Evolutionary conservation across 1,139 yeast species (phyloP), one percentile per base, ranked within the genome.

Genomic region (Geotrichum siamense): DNA sequence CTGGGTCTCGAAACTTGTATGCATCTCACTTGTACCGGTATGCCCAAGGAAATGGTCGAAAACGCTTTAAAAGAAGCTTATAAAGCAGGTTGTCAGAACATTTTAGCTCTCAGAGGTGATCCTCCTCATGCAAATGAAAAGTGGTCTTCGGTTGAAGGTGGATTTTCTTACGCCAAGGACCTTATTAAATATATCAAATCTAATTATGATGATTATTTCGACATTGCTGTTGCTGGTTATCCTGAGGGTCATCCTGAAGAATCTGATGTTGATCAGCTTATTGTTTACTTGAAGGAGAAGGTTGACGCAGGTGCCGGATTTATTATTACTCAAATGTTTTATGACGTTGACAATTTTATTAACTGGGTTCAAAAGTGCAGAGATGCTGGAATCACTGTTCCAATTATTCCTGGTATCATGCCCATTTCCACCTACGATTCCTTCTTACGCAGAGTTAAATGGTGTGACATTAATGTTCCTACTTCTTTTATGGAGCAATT

Each of bases 211-310:
- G 80, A 81, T 59, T 80, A 78, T 60, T 84, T 86, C 60, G 82
- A 91, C 58, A 71, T 87, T 51, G 95, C 95, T 41, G 96, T 87
- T 3, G 96, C 95, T 2, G 95, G 91, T 1, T 89, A 89, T 63
- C 96, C 96, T 8, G 96, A 91, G 58, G 99, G 99, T n/a, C 97
- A 91, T 63, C 86, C 94, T 3, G 96, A 86, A 60, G 94, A 85
- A 58, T 62, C 68, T n/a, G 76, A 78, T 51, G 64, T 65, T n/a
- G 75, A 70, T 25, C 63, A 69, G 48, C 70, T 84, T 42, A 69
- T 87, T 54, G 68, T 69, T 26, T 83, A 74, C 58, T 72, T 91
- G 60, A 85, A 85, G 51, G 93, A 84, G 56, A 91, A 91, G 62
- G 75, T 89, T 50, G 80, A 83, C 52, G 95, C 94, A 0, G 98